These are phyloP conservation scores for Apostasia ramifera DNA, from an alignment of 106 monocot genomes.

Conservation along the genomic window DNA sequence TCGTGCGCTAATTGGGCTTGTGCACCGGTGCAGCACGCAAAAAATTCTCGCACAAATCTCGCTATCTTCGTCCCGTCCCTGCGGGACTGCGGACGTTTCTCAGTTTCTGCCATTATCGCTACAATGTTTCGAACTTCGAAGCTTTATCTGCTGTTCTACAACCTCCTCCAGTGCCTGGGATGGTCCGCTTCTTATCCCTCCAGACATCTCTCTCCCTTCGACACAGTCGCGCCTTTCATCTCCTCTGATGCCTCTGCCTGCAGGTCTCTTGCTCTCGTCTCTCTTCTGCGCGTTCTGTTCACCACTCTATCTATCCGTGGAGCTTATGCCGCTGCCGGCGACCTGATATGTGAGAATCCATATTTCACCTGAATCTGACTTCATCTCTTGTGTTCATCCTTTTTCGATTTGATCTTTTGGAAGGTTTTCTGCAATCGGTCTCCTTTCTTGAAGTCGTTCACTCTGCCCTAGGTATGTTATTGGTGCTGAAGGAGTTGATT, in stretches of 20 bases:
- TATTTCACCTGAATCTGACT: background rate
- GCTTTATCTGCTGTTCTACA: slow-evolving; percentile 76
- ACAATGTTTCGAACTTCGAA: slow-evolving; percentile 30
- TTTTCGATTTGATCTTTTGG: background rate
- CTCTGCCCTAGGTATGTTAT: slow-evolving; percentile 50
- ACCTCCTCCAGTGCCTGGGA: slow-evolving; percentile 63
- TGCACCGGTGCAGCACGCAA: too few species aligned
- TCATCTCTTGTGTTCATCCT: background rate
- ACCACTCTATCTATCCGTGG: slow-evolving; percentile 37
- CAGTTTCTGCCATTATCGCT: background rate
- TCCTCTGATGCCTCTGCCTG: background rate
- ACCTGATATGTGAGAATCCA: slow-evolving; percentile 52
- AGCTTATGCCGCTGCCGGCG: slow-evolving; percentile 59
- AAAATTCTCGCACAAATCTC: too few species aligned
- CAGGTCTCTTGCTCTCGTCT: slow-evolving; percentile 53
- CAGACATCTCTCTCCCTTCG: background rate
- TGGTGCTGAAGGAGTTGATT: background rate
- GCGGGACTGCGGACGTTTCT: too few species aligned
- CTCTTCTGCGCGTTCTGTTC: slow-evolving; percentile 21
- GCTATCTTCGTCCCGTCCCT: too few species aligned
- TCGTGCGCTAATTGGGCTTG: too few species aligned
- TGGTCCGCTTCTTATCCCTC: slow-evolving; percentile 40
- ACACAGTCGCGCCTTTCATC: slow-evolving; percentile 5
- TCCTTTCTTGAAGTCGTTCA: slow-evolving; percentile 71
- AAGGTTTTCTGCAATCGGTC: slow-evolving; percentile 53